phyloP scores from a whole-genome alignment of 192 early-diverging fungal genomes.

The Chytriomyces sp. region DNA sequence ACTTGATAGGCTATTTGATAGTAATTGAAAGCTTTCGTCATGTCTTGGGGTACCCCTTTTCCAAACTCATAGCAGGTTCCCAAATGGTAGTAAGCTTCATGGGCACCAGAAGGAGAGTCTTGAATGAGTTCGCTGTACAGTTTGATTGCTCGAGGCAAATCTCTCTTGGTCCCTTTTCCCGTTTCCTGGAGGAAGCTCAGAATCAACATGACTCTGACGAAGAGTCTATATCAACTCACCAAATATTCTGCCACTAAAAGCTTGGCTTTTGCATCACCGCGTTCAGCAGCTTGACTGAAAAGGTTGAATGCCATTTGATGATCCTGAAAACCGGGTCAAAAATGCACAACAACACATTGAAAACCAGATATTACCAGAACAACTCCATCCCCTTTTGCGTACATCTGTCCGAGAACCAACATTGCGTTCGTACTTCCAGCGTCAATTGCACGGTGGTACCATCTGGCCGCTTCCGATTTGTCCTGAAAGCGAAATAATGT shows the following conservation, averaged over 20 bases:
- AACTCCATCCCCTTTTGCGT: neutral
- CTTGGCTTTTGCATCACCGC: constrained; percentile 2
- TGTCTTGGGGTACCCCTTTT: constrained; percentile 28
- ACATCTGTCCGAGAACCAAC: constrained; percentile 6
- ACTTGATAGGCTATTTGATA: constrained; percentile 17
- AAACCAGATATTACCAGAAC: neutral
- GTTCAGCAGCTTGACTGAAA: constrained; percentile 23
- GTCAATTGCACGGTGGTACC: constrained; percentile 25
- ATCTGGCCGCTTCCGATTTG: constrained; percentile 22
- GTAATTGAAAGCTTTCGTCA: constrained; percentile 7
- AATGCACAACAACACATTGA: neutral
- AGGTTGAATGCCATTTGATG: neutral
- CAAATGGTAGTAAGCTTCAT: constrained; percentile 13
- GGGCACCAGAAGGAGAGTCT: neutral
- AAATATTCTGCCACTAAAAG: constrained; percentile 12
- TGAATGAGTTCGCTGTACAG: constrained; percentile 1
- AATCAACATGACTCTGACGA: no score
- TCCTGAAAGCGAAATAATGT: neutral
- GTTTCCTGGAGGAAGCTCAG: constrained; percentile 25
- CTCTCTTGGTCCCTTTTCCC: constrained; percentile 5
- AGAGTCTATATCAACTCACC: neutral
- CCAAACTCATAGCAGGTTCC: constrained; percentile 28
- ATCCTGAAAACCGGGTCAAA: neutral
- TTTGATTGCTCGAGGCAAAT: neutral
- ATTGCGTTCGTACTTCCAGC: constrained; percentile 11